A percentile compares a stretch with the other conserved stretches of the same genome.
These are phyloP conservation scores for Hyphopichia fennica DNA, from an alignment of 1,139 yeast species.

Conservation along the genomic window DNA sequence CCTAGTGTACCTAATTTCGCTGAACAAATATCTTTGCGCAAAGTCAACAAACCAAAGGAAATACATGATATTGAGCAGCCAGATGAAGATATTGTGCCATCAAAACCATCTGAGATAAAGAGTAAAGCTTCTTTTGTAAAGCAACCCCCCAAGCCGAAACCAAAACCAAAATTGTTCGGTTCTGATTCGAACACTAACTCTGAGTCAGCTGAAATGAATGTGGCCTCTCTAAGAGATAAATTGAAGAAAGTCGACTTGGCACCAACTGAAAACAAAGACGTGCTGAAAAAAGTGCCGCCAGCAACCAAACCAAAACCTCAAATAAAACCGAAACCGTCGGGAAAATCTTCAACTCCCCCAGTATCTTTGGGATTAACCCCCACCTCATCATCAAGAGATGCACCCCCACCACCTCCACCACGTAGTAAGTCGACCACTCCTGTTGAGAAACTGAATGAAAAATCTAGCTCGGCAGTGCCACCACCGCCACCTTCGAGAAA, in stretches of 20 bases:
- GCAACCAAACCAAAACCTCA: conserved; percentile 10
- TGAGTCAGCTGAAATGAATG: background rate
- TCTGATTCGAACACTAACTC: conserved; percentile 1
- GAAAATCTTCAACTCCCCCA: too few species aligned
- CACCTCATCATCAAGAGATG: background rate
- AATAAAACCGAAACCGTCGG: conserved; percentile 11
- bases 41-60: background rate
- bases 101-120: background rate
- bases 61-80: background rate
- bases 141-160: conserved; percentile 9
- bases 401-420: conserved; percentile 8
- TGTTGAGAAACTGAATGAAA: conserved; percentile 5
- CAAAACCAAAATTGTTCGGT: conserved; percentile 6
- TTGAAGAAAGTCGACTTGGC: conserved; percentile 1
- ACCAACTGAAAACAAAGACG: background rate
- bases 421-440: background rate
- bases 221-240: background rate
- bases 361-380: background rate
- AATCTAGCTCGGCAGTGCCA: too few species aligned
- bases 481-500: conserved; percentile 41
- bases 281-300: background rate
- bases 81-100: background rate
- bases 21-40: conserved; percentile 12
- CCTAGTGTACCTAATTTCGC: conserved; percentile 21
- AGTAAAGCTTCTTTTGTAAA: background rate